phyloP scores from a whole-genome alignment of 805 yeast genomes.

The Candida railenensis region DNA sequence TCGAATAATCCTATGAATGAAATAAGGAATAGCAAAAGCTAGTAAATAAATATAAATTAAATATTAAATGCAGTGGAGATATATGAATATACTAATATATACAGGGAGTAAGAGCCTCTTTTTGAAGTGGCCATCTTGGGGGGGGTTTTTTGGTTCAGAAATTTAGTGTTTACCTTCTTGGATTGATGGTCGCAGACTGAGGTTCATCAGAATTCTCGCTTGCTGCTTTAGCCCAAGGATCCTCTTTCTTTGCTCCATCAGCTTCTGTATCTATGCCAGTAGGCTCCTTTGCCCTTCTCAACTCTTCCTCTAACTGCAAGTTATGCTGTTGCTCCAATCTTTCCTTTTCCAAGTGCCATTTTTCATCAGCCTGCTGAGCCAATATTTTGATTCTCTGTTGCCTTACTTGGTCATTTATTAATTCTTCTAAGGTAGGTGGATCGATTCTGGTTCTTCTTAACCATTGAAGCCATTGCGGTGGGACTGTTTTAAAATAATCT shows the following conservation, averaged over 20 bases:
- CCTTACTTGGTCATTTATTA: constrained; percentile 56
- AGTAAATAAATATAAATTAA: constrained; percentile 1
- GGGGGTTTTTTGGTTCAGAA: too few species aligned
- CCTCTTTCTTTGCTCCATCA: not conserved
- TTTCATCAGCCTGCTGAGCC: constrained; percentile 46
- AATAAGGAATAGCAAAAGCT: not conserved
- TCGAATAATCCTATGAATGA: not conserved
- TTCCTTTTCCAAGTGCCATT: constrained; percentile 37
- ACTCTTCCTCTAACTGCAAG: constrained; percentile 28
- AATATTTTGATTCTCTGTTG: constrained; percentile 50
- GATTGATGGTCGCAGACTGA: constrained; percentile 36
- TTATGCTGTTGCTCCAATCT: constrained; percentile 32
- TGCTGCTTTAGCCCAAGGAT: constrained; percentile 10
- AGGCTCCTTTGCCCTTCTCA: constrained; percentile 21
- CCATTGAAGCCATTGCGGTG: constrained; percentile 84
- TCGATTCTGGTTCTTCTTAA: constrained; percentile 58
- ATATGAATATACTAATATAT: constrained; percentile 2
- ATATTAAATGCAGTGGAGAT: too few species aligned
- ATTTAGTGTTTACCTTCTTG: constrained; percentile 28
- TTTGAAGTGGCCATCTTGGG: too few species aligned
- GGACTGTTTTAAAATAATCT: constrained; percentile 58
- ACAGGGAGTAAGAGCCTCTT: too few species aligned
- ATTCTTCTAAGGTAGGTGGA: constrained; percentile 65
- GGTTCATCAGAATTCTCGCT: constrained; percentile 28
- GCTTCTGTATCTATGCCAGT: constrained; percentile 4